Evolutionary conservation across 257 asterid genomes (phyloP), one percentile per base, ranked within the genome.

Genomic region (Orobanche coerulescens): DNA sequence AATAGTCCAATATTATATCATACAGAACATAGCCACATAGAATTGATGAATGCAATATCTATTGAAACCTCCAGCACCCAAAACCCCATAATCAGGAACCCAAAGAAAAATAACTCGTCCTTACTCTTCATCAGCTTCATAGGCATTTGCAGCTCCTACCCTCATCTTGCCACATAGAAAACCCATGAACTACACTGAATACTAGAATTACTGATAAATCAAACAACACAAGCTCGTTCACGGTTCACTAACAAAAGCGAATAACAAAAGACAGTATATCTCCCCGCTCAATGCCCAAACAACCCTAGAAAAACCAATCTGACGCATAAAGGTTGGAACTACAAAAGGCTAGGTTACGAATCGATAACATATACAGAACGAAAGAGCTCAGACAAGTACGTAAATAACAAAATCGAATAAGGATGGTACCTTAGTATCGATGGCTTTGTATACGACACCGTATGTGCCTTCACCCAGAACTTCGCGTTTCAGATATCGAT

Each of bases 401-500:
- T 15, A 57, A 11, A 46, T 7, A 30, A 15, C 30, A 16, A 54
- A 58, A 46, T 15, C 15, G 36, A 39, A 61, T 11, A 65, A 8
- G 15, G 20, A 25, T 1, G 31, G 61, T 75, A 88, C 97, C 95
- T 86, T 83, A 12, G 88, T 88, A 64, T 86, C 97, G 78, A 86
- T 88, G 50, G 95, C 97, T 68, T 88, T 92, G 82, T 59, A 86
- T 52, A 92, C 95, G 64, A 86, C 97, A 26, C 98, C 98, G 47
- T 88, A 84, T 14, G 98, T 86, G 36, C 97, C 97, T 75, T 88
- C 95, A 43, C 95, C 95, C n/a, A 92, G 91, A 15, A 80, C 77
- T 62, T 84, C 95, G 16, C 88, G 84, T 69, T 83, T 92, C 51
- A 84, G 81, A 67, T 92, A 92, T 60, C 94, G 95, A 78, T 86